Evolutionary conservation across 2,329 filamentous ascomycete species (phyloP), one percentile per base, ranked within the genome.

Genomic region (Pseudogymnoascus sp.): DNA sequence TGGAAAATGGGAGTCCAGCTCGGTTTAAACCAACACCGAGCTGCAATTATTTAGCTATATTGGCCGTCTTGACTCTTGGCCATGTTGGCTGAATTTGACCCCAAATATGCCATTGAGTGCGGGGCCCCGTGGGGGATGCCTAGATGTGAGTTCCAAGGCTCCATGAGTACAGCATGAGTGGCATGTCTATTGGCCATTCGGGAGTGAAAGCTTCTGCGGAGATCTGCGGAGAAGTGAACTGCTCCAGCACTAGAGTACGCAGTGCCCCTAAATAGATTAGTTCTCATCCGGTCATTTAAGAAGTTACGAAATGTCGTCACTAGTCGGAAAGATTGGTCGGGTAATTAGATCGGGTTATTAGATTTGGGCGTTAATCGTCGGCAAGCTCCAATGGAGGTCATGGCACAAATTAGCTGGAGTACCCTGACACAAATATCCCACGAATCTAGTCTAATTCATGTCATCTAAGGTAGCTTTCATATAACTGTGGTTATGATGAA

Each of bases 21-120:
- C 43, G 43, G 43, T 49, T 49, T 49, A 49, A 49, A 49, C 28
- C 43, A 49, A 49, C 25, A n/a, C 43, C 43, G 43, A 49, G 11
- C 40, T 9, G 18, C 18, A 23, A 23, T 14, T 43, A 43, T 21
- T 43, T 43, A 23, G 18, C 18, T 43, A 43, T 43, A 11, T 23
- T 6, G 40, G 35, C 40, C 40, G 18, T 14, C 40, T 23, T 23
- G 16, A 43, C 18, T 43, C 40, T 43, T 43, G 18, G 40, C 40
- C 5, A 18, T 12, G 40, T 43, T 23, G 11, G 18, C 23, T 41
- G 40, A 43, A 21, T 18, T 43, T 23, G 7, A 6, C 18, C 18
- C 18, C 11, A 21, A 43, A 43, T 43, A 43, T 11, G 5, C 40
- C 5, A 43, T 43, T 21, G 40, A 43, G 11, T 43, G 40, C 18